Evolutionary conservation across 345 rosid species (phyloP).

Genomic region (Eucalyptus pauciflora): DNA sequence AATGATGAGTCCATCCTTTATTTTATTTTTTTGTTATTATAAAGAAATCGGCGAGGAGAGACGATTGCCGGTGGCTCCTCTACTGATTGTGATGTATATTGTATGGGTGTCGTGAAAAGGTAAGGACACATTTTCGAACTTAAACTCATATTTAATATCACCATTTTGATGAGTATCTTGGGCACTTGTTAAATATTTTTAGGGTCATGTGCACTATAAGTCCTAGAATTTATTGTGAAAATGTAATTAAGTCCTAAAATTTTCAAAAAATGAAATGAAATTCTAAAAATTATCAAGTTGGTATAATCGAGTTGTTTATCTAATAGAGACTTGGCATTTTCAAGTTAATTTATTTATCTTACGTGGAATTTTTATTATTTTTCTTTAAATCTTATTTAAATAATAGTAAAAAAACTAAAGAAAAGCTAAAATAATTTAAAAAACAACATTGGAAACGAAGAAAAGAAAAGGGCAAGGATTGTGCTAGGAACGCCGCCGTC

Average conservation of each 20-base stretch:
- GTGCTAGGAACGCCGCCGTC: fast-evolving
- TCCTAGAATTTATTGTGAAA: too few relatives aligned
- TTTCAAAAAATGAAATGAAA: fast-evolving
- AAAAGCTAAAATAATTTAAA: too few relatives aligned
- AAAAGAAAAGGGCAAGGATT: too few relatives aligned
- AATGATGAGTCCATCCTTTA: background rate
- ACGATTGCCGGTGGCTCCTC: fast-evolving
- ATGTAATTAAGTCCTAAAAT: fast-evolving
- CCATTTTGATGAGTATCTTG: background rate
- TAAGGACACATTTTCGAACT: background rate
- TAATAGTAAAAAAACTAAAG: too few relatives aligned
- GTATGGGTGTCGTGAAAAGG: background rate
- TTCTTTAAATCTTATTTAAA: too few relatives aligned
- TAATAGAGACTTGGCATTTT: fast-evolving
- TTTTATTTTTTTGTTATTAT: too few relatives aligned
- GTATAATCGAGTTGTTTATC: fast-evolving
- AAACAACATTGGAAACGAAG: too few relatives aligned
- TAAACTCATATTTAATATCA: background rate
- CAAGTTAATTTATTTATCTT: too few relatives aligned
- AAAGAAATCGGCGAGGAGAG: background rate
- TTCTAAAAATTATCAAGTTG: too few relatives aligned
- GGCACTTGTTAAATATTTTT: background rate
- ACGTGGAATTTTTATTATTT: too few relatives aligned
- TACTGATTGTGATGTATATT: background rate
- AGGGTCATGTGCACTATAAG: fast-evolving